Conservation (phyloP, 371 early-diverging fungal genomes). For the Ordospora colligata region DNA sequence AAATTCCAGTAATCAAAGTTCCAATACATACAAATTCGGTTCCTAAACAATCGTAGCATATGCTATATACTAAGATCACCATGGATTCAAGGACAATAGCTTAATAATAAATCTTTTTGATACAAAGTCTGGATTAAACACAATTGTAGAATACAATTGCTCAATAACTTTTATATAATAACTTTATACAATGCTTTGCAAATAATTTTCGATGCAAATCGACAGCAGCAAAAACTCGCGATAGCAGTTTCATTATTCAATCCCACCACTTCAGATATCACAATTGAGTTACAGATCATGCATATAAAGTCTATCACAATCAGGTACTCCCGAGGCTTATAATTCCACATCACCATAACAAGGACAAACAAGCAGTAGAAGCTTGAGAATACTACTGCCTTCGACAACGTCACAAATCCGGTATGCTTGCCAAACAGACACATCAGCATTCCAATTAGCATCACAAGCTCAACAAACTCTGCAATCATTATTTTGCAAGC, state of each 20-base stretch:
- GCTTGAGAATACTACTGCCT: constrained; percentile 12
- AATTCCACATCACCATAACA: constrained; percentile 24
- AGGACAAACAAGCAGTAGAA: constrained; percentile 19
- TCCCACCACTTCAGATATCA: not conserved
- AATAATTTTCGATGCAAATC: not conserved
- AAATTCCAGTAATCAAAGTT: not conserved
- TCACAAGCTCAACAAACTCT: not conserved
- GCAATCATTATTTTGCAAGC: not conserved
- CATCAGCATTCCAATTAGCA: not conserved
- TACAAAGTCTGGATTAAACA: no score
- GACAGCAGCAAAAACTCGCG: not conserved
- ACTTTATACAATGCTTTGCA: not conserved
- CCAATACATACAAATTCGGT: not conserved
- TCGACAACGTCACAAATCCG: not conserved
- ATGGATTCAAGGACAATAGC: no score
- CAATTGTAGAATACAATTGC: no score
- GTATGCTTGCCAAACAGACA: not conserved
- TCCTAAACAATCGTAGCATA: not conserved
- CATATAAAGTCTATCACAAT: constrained; percentile 18
- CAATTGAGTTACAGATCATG: constrained; percentile 3
- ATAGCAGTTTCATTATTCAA: not conserved
- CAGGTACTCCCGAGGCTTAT: constrained; percentile 2
- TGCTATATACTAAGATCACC: not conserved
- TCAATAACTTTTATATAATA: not conserved
- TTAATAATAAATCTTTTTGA: no score